A percentile compares a stretch with the other conserved stretches of the same genome.
Evolutionary conservation across 768 basidiomycete species (phyloP).

Genomic region (Leccinum obscurum): DNA sequence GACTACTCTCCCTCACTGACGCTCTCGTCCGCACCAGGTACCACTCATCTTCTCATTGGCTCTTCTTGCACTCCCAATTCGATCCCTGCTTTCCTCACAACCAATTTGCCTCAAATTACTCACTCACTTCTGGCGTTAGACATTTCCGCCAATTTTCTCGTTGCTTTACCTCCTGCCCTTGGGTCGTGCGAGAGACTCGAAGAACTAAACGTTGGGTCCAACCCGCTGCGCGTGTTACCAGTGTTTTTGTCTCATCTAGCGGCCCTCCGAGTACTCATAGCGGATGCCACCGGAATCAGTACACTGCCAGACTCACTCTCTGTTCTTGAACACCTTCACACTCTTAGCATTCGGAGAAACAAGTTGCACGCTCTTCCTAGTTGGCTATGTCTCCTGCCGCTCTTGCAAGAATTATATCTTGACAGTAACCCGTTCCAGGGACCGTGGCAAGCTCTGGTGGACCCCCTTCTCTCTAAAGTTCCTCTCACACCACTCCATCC

Average conservation of each 20-base stretch:
- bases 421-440: slow-evolving; percentile 96
- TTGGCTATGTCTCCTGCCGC: slow-evolving; percentile 89
- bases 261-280: slow-evolving; percentile 83
- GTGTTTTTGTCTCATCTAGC: slow-evolving; percentile 76
- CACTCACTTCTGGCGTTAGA: slow-evolving; percentile 87
- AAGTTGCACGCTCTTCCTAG: slow-evolving; percentile 86
- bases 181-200: slow-evolving; percentile 81
- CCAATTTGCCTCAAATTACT: slow-evolving; percentile 68
- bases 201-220: slow-evolving; percentile 91
- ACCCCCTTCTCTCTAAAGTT: slow-evolving; percentile 70
- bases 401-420: slow-evolving; percentile 84
- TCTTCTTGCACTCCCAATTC: slow-evolving; percentile 74
- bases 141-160: slow-evolving; percentile 85
- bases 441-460: slow-evolving; percentile 88
- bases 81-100: slow-evolving; percentile 73
- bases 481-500: slow-evolving; percentile 64
- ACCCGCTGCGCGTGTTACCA: slow-evolving; percentile 90
- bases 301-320: slow-evolving; percentile 75
- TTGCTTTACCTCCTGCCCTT: slow-evolving; percentile 79
- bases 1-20: slow-evolving; percentile 1
- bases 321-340: slow-evolving; percentile 79
- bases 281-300: slow-evolving; percentile 84
- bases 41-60: slow-evolving; percentile 92
- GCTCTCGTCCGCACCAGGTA: slow-evolving; percentile 49
- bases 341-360: slow-evolving; percentile 86